Base-by-base conservation (phyloP, 2,329 filamentous ascomycete species). In the Simplicillium sp. region DNA sequence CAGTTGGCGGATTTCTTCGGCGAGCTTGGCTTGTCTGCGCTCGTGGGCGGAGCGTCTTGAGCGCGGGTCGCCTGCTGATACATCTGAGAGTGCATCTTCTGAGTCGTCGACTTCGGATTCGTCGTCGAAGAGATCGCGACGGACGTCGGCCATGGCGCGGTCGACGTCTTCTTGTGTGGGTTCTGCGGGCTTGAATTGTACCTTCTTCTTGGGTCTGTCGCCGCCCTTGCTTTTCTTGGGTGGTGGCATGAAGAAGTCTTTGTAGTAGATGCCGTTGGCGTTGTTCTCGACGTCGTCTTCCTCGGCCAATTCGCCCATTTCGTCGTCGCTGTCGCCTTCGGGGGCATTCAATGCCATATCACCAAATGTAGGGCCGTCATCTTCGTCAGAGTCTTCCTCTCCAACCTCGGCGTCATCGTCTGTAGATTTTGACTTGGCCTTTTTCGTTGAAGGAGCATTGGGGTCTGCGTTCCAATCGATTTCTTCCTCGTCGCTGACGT, bases 71-170 rank as follows among this genome's bases (percentile, higher is more conserved):
- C 77, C 76, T 2, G 78, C 77, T 29, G 84, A 83, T 2, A 75
- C 73, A 40, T 84, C 77, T 4, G 79, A 79, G 13, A 82, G 68
- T 1, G 69, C 77, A 45, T 79, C 79, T 34, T 78, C 79, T 1
- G 79, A 82, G 42, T 79, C 79, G 8, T 78, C 79, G 28, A 64
- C 60, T 17, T 82, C 84, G 2, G 77, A 79, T 40, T 75, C 61
- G 48, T 92, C 86, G 33, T 95, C 87, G 50, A 97, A 96, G 11
- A 98, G 70, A 58, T 97, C 90, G 37, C 87, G 83, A 39, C 86
- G 84, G 18, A 95, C 87, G 55, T 88, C 81, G 15, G 79, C 81
- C 71, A 96, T 95, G 20, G 88, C 85, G 36, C 86, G 79, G 55
- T 89, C 75, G 39, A 96, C 70, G 32, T 92, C 86, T 18, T 70